Base-by-base conservation (phyloP, 1,284 basidiomycete genomes). In the Sphagnurus paluster region DNA sequence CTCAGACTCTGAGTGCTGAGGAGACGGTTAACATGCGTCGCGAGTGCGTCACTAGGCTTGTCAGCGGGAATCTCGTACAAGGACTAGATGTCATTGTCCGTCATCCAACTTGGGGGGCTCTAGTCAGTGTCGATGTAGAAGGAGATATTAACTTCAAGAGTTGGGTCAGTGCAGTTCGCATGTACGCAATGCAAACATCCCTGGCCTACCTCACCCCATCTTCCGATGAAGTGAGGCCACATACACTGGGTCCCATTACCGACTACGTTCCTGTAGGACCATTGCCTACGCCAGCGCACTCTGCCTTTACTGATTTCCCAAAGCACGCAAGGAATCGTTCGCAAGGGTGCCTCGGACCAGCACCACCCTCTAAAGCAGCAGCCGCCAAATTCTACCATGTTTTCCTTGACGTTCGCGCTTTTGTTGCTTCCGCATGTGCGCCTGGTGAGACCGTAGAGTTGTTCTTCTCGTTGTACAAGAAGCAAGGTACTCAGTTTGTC, bases 1-100 rank as follows among this genome's bases (percentile, higher is more conserved):
- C 91, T 0, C 88, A 93, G 58, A 93, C 90, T 4, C 74, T 98
- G 16, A 93, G 88, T 56, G 79, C 79, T 2, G 94, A 97, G 56
- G 95, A 99, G 68, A 90, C 91, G 0, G 72, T 83, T 30, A 84
- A 82, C 41, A 77, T 98, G 57, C 77, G 93, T 46, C 77, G 85
- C 38, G 93, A 95, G 52, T 95, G 93, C 62, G 94, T 98, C 4
- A 83, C 81, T 10, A 75, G 91, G 37, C 80, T 99, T 6, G 94
- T 96, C 44, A 83, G 82, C 46, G 93, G 92, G 37, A 99, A 98
- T 63, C 79, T 97, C 45, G 85, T 90, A 0, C 95, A 98, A 62
- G 90, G 88, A 2, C 71, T 98, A 37, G 96, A 98, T 61, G 85
- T 98, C 49, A 96, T 99, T 57, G 95, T 98, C 9, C 80, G 96